Evolutionary conservation across 139 green algal species (phyloP).

Genomic region (Bryopsis sp.): DNA sequence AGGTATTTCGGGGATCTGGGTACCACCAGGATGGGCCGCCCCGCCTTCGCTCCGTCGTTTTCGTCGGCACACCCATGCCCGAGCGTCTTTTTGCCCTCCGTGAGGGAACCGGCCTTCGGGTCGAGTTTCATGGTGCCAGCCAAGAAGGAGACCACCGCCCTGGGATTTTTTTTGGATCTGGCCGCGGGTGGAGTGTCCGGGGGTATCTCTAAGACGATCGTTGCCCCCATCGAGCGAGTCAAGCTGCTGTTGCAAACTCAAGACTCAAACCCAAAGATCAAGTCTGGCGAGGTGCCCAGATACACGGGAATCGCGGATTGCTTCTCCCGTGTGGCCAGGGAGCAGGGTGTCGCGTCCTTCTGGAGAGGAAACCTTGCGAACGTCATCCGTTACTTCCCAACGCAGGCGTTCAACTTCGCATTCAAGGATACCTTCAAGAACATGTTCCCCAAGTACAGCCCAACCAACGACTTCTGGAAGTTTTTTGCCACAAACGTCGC

Average conservation of each 20-base stretch:
- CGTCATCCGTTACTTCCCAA: conserved; percentile 89
- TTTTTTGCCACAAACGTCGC: conserved; percentile 97
- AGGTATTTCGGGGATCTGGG: too few species aligned
- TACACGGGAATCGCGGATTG: conserved; percentile 93
- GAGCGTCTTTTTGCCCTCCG: neutral
- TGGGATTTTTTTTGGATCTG: conserved; percentile 62
- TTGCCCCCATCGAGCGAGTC: conserved; percentile 93
- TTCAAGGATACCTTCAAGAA: conserved; percentile 99
- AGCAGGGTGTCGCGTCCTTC: conserved; percentile 87
- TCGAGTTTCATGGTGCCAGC: neutral
- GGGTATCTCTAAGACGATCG: conserved; percentile 87
- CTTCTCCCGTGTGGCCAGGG: conserved; percentile 76
- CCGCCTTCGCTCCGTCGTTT: too few species aligned
- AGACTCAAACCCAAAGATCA: conserved; percentile 70
- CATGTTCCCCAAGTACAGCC: conserved; percentile 89
- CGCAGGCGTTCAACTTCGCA: conserved; percentile 97
- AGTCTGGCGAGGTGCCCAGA: conserved; percentile 63
- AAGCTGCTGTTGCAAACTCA: conserved; percentile 95
- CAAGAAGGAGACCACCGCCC: neutral
- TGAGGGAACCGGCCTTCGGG: neutral
- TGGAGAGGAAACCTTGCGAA: conserved; percentile 97
- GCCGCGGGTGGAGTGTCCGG: conserved; percentile 61
- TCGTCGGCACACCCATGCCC: too few species aligned
- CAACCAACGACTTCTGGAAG: conserved; percentile 84
- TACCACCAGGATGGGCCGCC: too few species aligned